Conservation (phyloP, 305 asterid species). For the Fraxinus platypoda region DNA sequence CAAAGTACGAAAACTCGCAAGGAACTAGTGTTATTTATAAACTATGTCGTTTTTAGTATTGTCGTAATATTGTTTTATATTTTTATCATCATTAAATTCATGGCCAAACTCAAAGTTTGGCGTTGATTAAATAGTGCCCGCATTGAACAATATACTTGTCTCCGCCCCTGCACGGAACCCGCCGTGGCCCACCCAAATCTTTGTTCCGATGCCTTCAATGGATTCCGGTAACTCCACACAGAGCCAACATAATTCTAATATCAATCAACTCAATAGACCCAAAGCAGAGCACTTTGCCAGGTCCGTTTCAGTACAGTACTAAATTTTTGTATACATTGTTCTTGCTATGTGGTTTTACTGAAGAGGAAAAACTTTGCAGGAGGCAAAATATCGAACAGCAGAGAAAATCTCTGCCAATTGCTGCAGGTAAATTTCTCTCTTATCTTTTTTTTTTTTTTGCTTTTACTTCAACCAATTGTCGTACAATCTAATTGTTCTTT, state of each 20-base stretch:
- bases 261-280: slow-evolving; percentile 33
- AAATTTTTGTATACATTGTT: neutral
- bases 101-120: too few species aligned
- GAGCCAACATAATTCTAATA: slow-evolving; percentile 16
- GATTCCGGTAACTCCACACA: slow-evolving; percentile 35
- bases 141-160: too few species aligned
- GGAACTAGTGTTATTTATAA: too few species aligned
- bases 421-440: slow-evolving; percentile 47
- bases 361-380: slow-evolving; percentile 32
- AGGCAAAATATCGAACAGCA: slow-evolving; percentile 62
- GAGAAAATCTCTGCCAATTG: slow-evolving; percentile 71
- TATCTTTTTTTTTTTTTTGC: neutral
- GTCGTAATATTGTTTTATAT: too few species aligned
- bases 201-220: slow-evolving; percentile 60
- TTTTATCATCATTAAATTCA: too few species aligned
- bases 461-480: neutral
- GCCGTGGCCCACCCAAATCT: neutral
- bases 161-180: too few species aligned
- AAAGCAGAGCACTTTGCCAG: slow-evolving; percentile 43
- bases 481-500: neutral
- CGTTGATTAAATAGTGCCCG: too few species aligned
- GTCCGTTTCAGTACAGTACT: slow-evolving; percentile 24
- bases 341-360: neutral
- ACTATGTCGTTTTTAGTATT: too few species aligned
- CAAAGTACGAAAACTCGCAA: too few species aligned